These are phyloP conservation scores for Gastrodia elata DNA, from an alignment of 106 monocot species.

Conservation along the genomic window DNA sequence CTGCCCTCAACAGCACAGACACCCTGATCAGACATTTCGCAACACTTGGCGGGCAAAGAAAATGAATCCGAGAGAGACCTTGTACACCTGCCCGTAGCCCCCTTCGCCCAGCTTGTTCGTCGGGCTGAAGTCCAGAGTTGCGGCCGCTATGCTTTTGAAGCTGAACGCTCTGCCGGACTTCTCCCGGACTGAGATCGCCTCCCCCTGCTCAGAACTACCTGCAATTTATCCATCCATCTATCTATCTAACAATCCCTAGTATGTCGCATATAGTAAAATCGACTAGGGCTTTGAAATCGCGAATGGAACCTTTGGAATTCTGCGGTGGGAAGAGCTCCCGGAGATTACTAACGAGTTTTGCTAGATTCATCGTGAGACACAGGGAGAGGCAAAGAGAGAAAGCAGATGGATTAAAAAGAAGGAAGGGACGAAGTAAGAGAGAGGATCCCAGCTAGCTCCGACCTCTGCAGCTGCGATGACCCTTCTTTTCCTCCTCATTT, in stretches of 20 bases:
- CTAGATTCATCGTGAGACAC: neutral
- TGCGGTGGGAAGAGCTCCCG: neutral
- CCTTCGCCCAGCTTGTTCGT: conserved; percentile 61
- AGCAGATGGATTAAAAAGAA: neutral
- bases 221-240: neutral
- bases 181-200: conserved; percentile 58
- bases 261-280: too few relatives aligned
- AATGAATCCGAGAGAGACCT: conserved; percentile 10
- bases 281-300: neutral
- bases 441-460: neutral
- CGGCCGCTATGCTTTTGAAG: conserved; percentile 47
- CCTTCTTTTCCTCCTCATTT: neutral
- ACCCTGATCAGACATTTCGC: neutral
- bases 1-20: too few relatives aligned
- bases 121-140: conserved; percentile 44
- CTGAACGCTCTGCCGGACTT: conserved; percentile 54
- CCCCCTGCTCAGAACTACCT: conserved; percentile 3
- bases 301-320: neutral
- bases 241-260: neutral
- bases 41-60: neutral
- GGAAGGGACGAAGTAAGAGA: neutral
- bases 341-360: neutral
- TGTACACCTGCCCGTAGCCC: conserved; percentile 73
- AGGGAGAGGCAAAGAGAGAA: neutral
- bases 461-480: neutral